Conservation (phyloP, 108 stramenopile genomes). For the Cyclotella baltica region DNA sequence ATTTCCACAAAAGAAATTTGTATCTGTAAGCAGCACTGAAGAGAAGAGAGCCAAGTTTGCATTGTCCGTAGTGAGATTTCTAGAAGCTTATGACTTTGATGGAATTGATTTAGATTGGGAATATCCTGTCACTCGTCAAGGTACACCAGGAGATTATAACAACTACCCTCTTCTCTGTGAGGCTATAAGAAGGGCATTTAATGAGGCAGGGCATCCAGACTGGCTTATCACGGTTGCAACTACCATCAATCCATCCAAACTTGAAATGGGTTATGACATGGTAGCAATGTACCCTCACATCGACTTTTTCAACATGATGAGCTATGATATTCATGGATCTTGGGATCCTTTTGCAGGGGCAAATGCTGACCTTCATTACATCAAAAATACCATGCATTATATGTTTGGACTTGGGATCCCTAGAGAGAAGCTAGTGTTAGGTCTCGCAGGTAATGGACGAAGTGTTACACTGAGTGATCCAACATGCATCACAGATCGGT, state of each 20-base stretch:
- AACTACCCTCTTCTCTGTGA: constrained; percentile 44
- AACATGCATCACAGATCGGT: constrained; percentile 35
- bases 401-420: constrained; percentile 27
- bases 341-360: constrained; percentile 39
- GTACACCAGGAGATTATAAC: constrained; percentile 36
- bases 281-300: constrained; percentile 28
- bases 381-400: constrained; percentile 27
- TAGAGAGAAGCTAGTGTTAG: constrained; percentile 45
- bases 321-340: constrained; percentile 38
- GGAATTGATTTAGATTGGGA: constrained; percentile 48
- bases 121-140: constrained; percentile 35
- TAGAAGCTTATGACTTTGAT: constrained; percentile 25
- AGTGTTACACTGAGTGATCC: constrained; percentile 17
- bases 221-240: constrained; percentile 50
- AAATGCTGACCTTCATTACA: constrained; percentile 44
- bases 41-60: constrained; percentile 33
- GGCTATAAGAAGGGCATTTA: constrained; percentile 34
- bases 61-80: constrained; percentile 32
- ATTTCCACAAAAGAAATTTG: constrained; percentile 25
- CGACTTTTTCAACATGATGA: constrained; percentile 50
- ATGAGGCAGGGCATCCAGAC: constrained; percentile 25
- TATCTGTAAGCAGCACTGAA: constrained; percentile 22
- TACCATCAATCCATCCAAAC: constrained; percentile 16
- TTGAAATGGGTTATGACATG: constrained; percentile 43
- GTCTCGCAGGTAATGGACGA: constrained; percentile 42